Evolutionary conservation across 495 filamentous ascomycete genomes (phyloP).

Genomic region (Rostrohypoxylon terebratum): DNA sequence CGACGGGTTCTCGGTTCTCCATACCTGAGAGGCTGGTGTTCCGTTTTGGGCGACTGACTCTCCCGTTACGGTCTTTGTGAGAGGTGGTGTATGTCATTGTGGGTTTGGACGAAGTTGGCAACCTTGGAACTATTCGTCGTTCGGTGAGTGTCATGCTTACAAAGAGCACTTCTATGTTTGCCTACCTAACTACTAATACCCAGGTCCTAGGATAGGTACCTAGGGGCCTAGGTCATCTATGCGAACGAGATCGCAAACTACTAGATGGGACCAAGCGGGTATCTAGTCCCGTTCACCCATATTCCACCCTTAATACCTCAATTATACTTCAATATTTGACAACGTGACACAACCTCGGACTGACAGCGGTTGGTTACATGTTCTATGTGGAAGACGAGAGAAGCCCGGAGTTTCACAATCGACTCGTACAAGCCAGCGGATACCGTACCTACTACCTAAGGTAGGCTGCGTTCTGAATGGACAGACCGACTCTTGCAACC

Average conservation of each 20-base stretch:
- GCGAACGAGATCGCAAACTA: background rate
- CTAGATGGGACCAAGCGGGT: background rate
- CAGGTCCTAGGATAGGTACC: background rate
- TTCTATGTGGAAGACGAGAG: constrained; percentile 13
- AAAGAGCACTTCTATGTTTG: constrained; percentile 1
- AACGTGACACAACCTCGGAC: constrained; percentile 32
- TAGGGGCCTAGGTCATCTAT: background rate
- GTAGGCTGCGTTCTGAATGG: constrained; percentile 1
- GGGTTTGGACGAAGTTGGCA: background rate
- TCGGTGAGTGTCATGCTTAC: constrained; percentile 1
- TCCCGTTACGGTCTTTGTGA: background rate
- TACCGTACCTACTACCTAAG: constrained; percentile 8
- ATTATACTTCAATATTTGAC: constrained; percentile 33
- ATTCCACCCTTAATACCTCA: constrained; percentile 30
- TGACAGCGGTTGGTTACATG: constrained; percentile 32
- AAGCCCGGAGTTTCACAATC: constrained; percentile 21
- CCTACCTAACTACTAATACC: background rate
- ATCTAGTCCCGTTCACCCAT: background rate
- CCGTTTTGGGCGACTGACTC: background rate
- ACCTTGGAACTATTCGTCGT: constrained; percentile 7
- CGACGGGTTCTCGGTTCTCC: background rate
- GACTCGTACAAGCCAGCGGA: constrained; percentile 25
- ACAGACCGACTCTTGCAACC: constrained; percentile 6
- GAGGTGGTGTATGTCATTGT: background rate
- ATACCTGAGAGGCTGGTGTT: background rate